Evolutionary conservation across 1,284 basidiomycete species (phyloP).

Genomic region (Sporisorium scitamineum): DNA sequence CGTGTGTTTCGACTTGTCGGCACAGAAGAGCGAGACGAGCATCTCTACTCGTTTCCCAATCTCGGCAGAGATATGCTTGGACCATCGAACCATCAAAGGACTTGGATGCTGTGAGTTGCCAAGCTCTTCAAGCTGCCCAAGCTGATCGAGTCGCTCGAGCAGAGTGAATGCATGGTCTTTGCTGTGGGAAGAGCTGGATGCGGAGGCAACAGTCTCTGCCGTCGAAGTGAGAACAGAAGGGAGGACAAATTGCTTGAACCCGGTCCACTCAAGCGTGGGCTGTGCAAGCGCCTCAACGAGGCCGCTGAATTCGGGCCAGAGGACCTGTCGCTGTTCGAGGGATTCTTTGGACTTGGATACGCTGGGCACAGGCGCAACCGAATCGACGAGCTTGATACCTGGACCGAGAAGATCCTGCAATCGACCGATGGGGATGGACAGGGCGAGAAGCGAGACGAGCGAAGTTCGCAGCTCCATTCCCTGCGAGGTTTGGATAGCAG

Average conservation of each 20-base stretch:
- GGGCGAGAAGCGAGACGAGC: slow-evolving; percentile 50
- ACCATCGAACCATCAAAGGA: slow-evolving; percentile 47
- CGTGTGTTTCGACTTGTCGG: background rate
- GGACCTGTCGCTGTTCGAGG: slow-evolving; percentile 29
- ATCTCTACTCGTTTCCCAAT: slow-evolving; percentile 29
- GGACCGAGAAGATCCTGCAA: slow-evolving; percentile 65
- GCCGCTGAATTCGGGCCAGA: slow-evolving; percentile 58
- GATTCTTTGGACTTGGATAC: slow-evolving; percentile 22
- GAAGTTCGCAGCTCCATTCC: slow-evolving; percentile 35
- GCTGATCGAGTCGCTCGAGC: slow-evolving; percentile 56
- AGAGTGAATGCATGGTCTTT: slow-evolving; percentile 51
- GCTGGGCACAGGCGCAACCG: slow-evolving; percentile 33
- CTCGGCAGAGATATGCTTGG: slow-evolving; percentile 40
- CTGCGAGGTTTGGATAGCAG: slow-evolving; percentile 15
- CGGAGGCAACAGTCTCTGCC: slow-evolving; percentile 38
- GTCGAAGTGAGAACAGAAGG: slow-evolving; percentile 59
- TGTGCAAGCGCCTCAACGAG: slow-evolving; percentile 58
- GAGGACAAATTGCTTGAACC: slow-evolving; percentile 63
- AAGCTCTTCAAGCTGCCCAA: slow-evolving; percentile 43
- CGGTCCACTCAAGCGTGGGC: slow-evolving; percentile 51
- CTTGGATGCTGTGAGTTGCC: slow-evolving; percentile 33
- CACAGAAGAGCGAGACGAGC: slow-evolving; percentile 34
- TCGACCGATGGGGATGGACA: slow-evolving; percentile 59
- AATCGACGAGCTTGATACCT: slow-evolving; percentile 58
- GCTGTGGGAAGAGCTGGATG: slow-evolving; percentile 23